Evolutionary conservation across 2,329 filamentous ascomycete genomes (phyloP).

Genomic region (Cladosporium oxysporum): DNA sequence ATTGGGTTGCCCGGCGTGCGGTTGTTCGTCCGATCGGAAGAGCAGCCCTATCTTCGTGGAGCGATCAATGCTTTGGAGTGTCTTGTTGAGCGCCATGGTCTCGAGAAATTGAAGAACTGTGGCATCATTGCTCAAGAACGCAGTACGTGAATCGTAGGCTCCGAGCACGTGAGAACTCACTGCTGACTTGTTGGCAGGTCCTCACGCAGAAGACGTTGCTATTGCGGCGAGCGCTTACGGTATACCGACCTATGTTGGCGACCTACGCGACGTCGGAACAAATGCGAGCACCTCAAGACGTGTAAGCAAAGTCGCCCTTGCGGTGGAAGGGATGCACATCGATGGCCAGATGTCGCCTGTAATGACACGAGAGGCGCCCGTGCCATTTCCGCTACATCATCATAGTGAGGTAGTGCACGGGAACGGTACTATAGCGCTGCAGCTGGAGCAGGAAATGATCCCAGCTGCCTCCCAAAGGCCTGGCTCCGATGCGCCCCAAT

Average conservation of each 20-base stretch:
- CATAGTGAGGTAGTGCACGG: slow-evolving; percentile 89
- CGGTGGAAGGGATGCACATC: slow-evolving; percentile 9
- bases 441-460: slow-evolving; percentile 72
- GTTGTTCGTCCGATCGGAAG: slow-evolving; percentile 6
- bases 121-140: background rate
- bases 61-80: slow-evolving; percentile 11
- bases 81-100: background rate
- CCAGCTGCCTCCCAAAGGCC: background rate
- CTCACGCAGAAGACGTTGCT: slow-evolving; percentile 29
- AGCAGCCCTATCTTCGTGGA: slow-evolving; percentile 12
- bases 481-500: slow-evolving; percentile 20
- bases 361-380: slow-evolving; percentile 40
- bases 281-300: background rate
- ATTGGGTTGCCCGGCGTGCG: background rate
- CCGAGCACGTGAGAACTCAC: background rate
- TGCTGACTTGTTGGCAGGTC: slow-evolving; percentile 15
- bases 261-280: background rate
- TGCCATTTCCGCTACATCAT: slow-evolving; percentile 86
- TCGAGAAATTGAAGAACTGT: slow-evolving; percentile 3
- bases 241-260: background rate
- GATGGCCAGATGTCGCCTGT: background rate
- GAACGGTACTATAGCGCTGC: slow-evolving; percentile 83
- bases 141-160: background rate
- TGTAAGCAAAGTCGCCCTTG: background rate
- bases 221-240: slow-evolving; percentile 31